Evolutionary conservation across 2,329 filamentous ascomycete species (phyloP).

Genomic region (Didymella sp.): DNA sequence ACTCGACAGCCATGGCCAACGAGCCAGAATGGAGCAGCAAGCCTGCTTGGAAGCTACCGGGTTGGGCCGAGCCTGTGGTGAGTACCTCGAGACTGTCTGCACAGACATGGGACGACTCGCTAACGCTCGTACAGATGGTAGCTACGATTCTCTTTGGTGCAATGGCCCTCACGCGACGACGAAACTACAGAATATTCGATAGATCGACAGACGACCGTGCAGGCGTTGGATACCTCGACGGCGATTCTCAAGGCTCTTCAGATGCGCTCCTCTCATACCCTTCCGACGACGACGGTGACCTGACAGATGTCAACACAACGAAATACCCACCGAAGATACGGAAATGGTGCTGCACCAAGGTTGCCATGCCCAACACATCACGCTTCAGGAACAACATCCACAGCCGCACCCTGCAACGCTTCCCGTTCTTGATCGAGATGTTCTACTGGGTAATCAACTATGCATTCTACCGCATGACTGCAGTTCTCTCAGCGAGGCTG

Average conservation of each 20-base stretch:
- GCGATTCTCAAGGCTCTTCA: conserved; percentile 46
- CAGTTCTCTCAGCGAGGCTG: conserved; percentile 58
- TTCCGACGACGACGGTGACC: conserved; percentile 47
- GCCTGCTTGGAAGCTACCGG: conserved; percentile 53
- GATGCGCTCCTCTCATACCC: conserved; percentile 51
- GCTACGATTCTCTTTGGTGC: conserved; percentile 58
- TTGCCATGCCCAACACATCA: conserved; percentile 65
- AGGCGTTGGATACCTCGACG: conserved; percentile 43
- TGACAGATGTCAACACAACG: conserved; percentile 44
- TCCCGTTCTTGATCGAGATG: conserved; percentile 75
- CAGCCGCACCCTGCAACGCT: conserved; percentile 69
- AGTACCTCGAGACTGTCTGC: conserved; percentile 14
- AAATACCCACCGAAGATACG: conserved; percentile 59
- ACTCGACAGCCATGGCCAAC: conserved; percentile 20
- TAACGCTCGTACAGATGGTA: conserved; percentile 52
- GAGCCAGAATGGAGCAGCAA: conserved; percentile 50
- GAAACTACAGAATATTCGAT: conserved; percentile 54
- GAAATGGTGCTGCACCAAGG: conserved; percentile 58
- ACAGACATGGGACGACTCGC: not conserved
- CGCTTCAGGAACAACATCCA: conserved; percentile 67
- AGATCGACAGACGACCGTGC: conserved; percentile 28
- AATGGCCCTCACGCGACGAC: conserved; percentile 57
- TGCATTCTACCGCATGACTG: conserved; percentile 68
- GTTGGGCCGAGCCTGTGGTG: conserved; percentile 53
- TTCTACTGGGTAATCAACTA: conserved; percentile 75